A percentile compares a stretch with the other conserved stretches of the same genome.
These are phyloP conservation scores for Cytospora paraplurivora DNA, from an alignment of 2,329 filamentous ascomycete species.

Conservation along the genomic window DNA sequence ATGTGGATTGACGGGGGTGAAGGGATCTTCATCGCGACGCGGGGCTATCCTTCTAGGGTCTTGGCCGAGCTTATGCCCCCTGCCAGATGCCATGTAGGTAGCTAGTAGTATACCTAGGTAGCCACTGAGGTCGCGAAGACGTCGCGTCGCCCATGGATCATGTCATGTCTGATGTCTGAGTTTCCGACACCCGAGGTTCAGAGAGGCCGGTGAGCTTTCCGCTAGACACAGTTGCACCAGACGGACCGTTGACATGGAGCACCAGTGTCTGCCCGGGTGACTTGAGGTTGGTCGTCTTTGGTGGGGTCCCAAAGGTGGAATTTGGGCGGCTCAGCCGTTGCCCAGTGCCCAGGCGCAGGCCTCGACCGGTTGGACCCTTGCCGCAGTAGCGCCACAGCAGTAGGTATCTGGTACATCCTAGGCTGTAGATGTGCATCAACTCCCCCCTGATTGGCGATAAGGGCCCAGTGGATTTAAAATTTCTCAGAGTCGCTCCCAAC, in stretches of 20 bases:
- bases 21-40: conserved; percentile 12
- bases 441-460: conserved; percentile 9
- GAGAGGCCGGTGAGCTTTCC: not conserved
- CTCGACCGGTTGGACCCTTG: not conserved
- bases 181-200: not conserved
- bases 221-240: not conserved
- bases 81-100: not conserved
- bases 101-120: conserved; percentile 17
- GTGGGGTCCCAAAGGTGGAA: not conserved
- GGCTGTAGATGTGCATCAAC: not conserved
- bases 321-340: too few relatives aligned
- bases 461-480: conserved; percentile 17
- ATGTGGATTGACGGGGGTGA: not conserved
- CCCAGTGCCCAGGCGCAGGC: not conserved
- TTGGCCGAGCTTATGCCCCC: conserved; percentile 23
- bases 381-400: not conserved
- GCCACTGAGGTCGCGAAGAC: conserved; percentile 21
- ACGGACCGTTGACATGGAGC: too few relatives aligned
- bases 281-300: not conserved
- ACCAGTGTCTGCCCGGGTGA: too few relatives aligned
- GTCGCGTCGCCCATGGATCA: not conserved
- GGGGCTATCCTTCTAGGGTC: not conserved
- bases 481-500: conserved; percentile 20
- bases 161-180: not conserved
- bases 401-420: conserved; percentile 6